phyloP scores from a whole-genome alignment of 2,329 filamentous ascomycete species.

The Exophiala spinifera region DNA sequence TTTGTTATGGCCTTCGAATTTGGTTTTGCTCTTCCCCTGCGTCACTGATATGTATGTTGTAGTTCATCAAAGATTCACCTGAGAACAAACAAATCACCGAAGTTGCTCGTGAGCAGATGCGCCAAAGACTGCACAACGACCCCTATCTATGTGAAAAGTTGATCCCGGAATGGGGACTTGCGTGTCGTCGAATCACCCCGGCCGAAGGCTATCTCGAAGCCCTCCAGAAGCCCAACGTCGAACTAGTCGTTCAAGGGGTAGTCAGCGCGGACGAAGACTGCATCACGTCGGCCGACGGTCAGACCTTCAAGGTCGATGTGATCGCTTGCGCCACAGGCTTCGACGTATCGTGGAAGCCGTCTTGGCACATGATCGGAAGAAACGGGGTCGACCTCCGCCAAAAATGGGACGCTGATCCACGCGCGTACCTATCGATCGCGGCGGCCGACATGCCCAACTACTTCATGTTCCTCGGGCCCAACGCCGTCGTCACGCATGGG shows the following conservation, averaged over 20 bases:
- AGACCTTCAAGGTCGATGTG: constrained; percentile 30
- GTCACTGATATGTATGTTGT: neutral
- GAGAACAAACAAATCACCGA: constrained; percentile 5
- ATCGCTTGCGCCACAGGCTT: constrained; percentile 23
- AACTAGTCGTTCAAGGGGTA: constrained; percentile 33
- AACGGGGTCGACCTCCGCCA: constrained; percentile 41
- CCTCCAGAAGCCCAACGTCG: constrained; percentile 32
- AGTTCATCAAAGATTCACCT: constrained; percentile 3
- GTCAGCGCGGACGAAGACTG: constrained; percentile 28
- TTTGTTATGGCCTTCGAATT: neutral
- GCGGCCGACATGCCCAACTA: constrained; percentile 35
- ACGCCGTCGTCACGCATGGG: constrained; percentile 32
- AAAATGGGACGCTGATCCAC: constrained; percentile 38
- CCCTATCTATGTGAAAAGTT: constrained; percentile 28
- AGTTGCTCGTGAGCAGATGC: constrained; percentile 9
- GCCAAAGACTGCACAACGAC: constrained; percentile 17
- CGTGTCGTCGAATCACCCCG: constrained; percentile 12
- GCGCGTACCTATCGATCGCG: constrained; percentile 31
- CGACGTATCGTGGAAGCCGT: constrained; percentile 40
- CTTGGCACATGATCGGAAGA: constrained; percentile 41
- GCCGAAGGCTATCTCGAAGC: constrained; percentile 31
- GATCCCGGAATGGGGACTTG: constrained; percentile 31
- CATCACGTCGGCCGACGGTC: constrained; percentile 26
- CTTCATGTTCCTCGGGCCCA: constrained; percentile 33
- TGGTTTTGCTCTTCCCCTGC: too few relatives aligned